Conservation (phyloP, 1,284 basidiomycete species). For the Cryptococcus depauperatus region DNA sequence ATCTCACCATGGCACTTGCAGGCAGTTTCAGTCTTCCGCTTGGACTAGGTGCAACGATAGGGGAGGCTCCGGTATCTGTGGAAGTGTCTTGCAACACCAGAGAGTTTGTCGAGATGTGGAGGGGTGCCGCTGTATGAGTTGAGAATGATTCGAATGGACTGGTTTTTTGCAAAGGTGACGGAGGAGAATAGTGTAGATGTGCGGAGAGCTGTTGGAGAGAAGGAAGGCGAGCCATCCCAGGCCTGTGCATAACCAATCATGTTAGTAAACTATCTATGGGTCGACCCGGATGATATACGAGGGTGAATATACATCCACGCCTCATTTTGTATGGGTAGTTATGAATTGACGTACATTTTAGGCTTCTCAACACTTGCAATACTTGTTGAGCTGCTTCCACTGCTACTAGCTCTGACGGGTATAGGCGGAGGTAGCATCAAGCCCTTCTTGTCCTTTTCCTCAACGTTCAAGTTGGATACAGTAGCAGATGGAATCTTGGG, state of each 20-base stretch:
- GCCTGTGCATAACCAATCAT: conserved; percentile 10
- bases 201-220: conserved; percentile 33
- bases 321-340: too few species aligned
- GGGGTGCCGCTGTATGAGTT: conserved; percentile 56
- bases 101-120: conserved; percentile 52
- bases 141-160: conserved; percentile 52
- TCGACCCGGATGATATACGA: too few species aligned
- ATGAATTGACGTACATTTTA: too few species aligned
- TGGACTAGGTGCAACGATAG: conserved; percentile 39
- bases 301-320: too few species aligned
- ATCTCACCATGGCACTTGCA: conserved; percentile 14
- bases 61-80: conserved; percentile 2
- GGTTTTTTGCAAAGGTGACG: conserved; percentile 41
- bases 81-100: conserved; percentile 53
- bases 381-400: background rate
- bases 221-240: conserved; percentile 30
- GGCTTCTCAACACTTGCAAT: too few species aligned
- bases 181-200: conserved; percentile 16
- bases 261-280: too few species aligned
- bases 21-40: conserved; percentile 57
- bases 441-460: conserved; percentile 7
- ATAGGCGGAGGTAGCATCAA: conserved; percentile 20
- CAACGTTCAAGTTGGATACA: background rate
- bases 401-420: conserved; percentile 9
- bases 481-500: background rate